Evolutionary conservation across 345 rosid species (phyloP).

Genomic region (Melastoma malabathricum): DNA sequence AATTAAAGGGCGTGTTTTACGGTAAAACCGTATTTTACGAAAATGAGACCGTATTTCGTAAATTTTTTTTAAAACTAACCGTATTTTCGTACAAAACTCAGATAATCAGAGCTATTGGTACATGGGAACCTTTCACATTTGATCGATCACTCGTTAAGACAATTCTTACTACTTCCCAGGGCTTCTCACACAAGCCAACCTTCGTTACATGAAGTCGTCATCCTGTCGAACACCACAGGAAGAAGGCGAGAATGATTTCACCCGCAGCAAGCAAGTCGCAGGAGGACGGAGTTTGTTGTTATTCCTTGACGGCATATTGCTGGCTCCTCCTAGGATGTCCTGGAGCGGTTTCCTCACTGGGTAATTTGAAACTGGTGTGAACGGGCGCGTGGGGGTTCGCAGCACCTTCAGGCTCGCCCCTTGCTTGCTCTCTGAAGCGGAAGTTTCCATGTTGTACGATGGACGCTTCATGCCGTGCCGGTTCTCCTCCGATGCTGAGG

Average conservation of each 20-base stretch:
- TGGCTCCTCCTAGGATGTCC: conserved; percentile 16
- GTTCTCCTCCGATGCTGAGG: conserved; percentile 9
- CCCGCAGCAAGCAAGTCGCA: conserved; percentile 24
- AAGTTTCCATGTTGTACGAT: conserved; percentile 5
- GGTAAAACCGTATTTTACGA: too few relatives aligned
- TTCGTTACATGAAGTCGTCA: conserved; percentile 26
- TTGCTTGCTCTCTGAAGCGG: conserved; percentile 14
- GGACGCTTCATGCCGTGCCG: conserved; percentile 15
- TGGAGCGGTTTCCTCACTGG: conserved; percentile 15
- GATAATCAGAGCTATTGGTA: too few relatives aligned
- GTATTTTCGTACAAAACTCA: too few relatives aligned
- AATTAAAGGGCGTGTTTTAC: too few relatives aligned
- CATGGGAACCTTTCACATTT: too few relatives aligned
- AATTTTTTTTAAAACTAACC: too few relatives aligned
- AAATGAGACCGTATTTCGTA: too few relatives aligned
- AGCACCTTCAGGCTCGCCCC: conserved; percentile 23
- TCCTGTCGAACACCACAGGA: conserved; percentile 17
- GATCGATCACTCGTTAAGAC: too few relatives aligned
- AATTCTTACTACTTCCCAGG: too few relatives aligned
- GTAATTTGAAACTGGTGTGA: conserved; percentile 3
- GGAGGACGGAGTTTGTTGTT: conserved; percentile 9
- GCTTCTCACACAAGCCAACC: too few relatives aligned
- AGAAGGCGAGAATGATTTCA: conserved; percentile 28
- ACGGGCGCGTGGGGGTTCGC: not conserved
- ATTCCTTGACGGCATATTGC: conserved; percentile 1